Evolutionary conservation across 352 stramenopile genomes (phyloP).

Genomic region (Aphanomyces cochlioides): DNA sequence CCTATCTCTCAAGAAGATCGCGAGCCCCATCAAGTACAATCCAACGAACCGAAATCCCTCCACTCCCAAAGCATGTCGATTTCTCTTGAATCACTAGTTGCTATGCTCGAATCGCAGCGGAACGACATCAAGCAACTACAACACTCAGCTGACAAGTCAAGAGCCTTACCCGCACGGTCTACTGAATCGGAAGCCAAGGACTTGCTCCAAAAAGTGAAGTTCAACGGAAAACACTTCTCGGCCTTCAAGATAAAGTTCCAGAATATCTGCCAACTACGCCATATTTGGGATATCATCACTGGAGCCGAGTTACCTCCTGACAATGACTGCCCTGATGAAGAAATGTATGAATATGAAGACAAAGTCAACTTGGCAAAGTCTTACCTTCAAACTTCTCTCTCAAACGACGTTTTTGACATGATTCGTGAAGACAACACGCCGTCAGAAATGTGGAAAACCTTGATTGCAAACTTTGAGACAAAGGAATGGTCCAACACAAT

Average conservation of each 20-base stretch:
- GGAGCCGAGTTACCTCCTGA: neutral
- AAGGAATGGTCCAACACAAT: neutral
- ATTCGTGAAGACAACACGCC: neutral
- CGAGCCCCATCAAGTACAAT: no score
- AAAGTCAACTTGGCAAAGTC: neutral
- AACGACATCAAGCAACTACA: no score
- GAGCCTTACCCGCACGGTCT: no score
- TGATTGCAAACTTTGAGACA: neutral
- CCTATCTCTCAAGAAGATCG: no score
- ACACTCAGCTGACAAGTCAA: no score
- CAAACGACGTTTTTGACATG: slow-evolving; percentile 1
- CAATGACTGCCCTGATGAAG: neutral
- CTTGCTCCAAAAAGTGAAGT: no score
- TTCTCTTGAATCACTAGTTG: no score
- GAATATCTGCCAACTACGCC: neutral
- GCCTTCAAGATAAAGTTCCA: neutral
- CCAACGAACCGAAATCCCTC: no score
- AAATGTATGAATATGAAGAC: neutral
- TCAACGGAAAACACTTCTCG: no score
- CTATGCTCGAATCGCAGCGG: no score
- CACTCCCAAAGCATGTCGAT: no score
- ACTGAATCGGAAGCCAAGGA: no score
- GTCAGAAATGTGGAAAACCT: neutral
- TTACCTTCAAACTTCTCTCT: neutral
- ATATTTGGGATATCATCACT: neutral